Evolutionary conservation across 2,329 filamentous ascomycete species (phyloP), one percentile per base, ranked within the genome.

Genomic region (Pseudopithomyces maydicus): DNA sequence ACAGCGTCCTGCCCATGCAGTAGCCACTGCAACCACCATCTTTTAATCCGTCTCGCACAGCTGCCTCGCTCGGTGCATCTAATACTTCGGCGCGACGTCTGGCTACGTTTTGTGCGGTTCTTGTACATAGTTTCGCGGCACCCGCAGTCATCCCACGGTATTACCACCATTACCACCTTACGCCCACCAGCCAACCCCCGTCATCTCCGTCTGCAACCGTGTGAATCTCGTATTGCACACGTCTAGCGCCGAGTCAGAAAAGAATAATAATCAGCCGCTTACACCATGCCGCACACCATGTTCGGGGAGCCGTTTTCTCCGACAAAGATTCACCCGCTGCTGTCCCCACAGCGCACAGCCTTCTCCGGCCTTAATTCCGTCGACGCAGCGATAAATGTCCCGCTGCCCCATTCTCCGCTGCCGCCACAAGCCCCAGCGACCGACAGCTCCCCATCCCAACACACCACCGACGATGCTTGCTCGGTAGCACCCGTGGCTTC

Each of bases 361-460:
- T 71, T 65, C 71, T 68, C 69, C 69, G 69, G 60, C 50, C 61
- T 70, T 73, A 71, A 74, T 64, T 59, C 73, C 65, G 70, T 59
- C 56, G 57, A 65, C 56, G 59, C 59, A 56, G 58, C 66, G 56
- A 64, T 68, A 66, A 67, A 55, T 48, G 50, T 64, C 63, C 65
- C 51, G 19, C 36, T 59, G 50, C 57, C 62, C 54, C 63, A 53
- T 55, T 61, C 69, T 63, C 64, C 66, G 54, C 58, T 57, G 35
- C 71, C 65, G 62, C 57, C 63, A 68, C 60, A 62, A 58, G 49
- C 58, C 62, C 43, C 52, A 49, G 59, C 61, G 62, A 46, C 54
- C 59, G 43, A 22, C 38, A 51, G 36, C 48, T 38, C 45, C 43
- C 19, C 48, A 33, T 32, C 35, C 41, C 29, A 29, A 14, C 41